These are phyloP conservation scores for Penicillium aurantiogriseum DNA, from an alignment of 2,329 filamentous ascomycete species.

Conservation along the genomic window DNA sequence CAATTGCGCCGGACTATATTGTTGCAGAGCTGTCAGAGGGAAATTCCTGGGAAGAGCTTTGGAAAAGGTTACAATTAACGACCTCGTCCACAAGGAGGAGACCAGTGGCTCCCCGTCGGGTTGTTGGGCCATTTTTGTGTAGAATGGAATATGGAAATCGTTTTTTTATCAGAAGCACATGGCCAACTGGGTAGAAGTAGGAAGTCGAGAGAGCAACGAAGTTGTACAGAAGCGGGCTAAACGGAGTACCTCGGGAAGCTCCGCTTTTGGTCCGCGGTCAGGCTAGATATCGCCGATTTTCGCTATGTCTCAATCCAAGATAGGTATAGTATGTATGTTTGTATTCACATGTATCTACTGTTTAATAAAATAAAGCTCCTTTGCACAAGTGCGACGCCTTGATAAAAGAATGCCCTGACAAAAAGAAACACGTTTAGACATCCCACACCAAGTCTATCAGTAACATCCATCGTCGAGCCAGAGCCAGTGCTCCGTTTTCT, in stretches of 20 bases:
- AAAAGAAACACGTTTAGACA: neutral
- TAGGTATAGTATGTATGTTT: neutral
- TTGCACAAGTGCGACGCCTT: neutral
- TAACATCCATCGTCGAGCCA: neutral
- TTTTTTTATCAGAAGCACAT: slow-evolving; percentile 17
- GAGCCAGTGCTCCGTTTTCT: neutral
- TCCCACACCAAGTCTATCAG: neutral
- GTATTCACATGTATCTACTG: neutral
- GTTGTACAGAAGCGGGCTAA: neutral
- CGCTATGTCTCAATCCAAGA: slow-evolving; percentile 8
- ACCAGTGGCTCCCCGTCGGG: slow-evolving; percentile 36
- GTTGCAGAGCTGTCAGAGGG: slow-evolving; percentile 7
- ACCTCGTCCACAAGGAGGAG: slow-evolving; percentile 46
- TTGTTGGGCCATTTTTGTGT: slow-evolving; percentile 29
- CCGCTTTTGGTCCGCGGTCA: slow-evolving; percentile 27
- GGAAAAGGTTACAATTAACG: slow-evolving; percentile 34
- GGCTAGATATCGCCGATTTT: slow-evolving; percentile 23
- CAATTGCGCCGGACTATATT: slow-evolving; percentile 76
- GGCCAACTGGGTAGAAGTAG: neutral
- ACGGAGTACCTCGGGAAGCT: slow-evolving; percentile 12
- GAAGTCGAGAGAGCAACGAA: neutral
- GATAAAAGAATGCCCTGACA: neutral
- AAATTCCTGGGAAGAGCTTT: neutral
- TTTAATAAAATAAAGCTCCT: neutral
- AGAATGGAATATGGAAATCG: neutral